Conservation (phyloP, 257 asterid genomes). For the Gynochthodes officinalis region DNA sequence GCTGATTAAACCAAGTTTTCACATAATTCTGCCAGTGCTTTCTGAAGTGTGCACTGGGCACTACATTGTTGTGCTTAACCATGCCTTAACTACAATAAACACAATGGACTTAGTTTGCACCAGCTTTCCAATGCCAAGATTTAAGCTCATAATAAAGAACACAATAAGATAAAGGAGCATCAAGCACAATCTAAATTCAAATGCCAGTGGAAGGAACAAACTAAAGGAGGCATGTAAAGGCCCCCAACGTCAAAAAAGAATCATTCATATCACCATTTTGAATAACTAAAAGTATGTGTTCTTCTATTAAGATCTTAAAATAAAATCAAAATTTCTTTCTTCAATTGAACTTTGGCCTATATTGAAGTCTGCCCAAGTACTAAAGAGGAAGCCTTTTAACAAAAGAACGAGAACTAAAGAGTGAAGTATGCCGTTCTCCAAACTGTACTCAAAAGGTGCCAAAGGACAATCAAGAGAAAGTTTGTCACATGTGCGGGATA, state of each 20-base stretch:
- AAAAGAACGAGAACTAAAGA: background rate
- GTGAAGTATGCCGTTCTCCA: background rate
- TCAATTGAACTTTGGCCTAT: background rate
- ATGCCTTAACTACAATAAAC: slow-evolving; percentile 26
- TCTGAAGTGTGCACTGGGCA: slow-evolving; percentile 35
- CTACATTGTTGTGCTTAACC: slow-evolving; percentile 36
- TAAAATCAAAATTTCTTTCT: background rate
- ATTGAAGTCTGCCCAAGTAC: background rate
- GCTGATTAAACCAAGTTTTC: slow-evolving; percentile 35
- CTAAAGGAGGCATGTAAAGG: background rate
- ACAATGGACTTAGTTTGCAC: too few relatives aligned
- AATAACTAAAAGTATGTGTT: background rate
- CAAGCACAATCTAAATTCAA: too few relatives aligned
- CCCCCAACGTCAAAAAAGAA: too few relatives aligned
- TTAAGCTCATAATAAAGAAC: too few relatives aligned
- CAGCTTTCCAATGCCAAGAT: too few relatives aligned
- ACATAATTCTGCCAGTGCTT: slow-evolving; percentile 38
- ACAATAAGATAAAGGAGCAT: too few relatives aligned
- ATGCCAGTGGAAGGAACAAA: background rate
- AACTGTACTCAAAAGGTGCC: background rate
- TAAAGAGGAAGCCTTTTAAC: background rate
- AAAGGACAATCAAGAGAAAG: background rate
- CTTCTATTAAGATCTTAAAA: background rate
- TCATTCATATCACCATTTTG: background rate
- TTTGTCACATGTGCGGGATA: background rate